Percentiles rank a stretch among this genome's conserved stretches.
phyloP scores from a whole-genome alignment of 2,329 filamentous ascomycete genomes.

The Xylaria sp. region DNA sequence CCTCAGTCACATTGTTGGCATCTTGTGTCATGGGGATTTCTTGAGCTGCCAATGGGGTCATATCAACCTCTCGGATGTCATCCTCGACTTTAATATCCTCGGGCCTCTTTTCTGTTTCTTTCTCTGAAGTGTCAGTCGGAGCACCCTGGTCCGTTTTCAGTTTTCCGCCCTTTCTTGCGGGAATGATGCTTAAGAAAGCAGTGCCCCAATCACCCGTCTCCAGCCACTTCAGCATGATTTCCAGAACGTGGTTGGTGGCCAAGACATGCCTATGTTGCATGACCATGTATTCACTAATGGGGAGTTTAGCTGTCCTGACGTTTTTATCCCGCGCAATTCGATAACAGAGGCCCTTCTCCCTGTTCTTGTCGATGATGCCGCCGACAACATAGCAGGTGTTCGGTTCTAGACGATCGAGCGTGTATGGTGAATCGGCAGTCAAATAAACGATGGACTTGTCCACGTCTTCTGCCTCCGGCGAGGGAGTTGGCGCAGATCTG shows the following conservation, averaged over 20 bases:
- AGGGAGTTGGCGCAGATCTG: constrained; percentile 38
- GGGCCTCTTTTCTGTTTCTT: constrained; percentile 5
- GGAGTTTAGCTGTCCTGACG: constrained; percentile 88
- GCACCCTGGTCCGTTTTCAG: constrained; percentile 59
- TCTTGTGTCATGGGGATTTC: constrained; percentile 12
- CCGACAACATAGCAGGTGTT: constrained; percentile 94
- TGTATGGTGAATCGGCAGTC: constrained; percentile 89
- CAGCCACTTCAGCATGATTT: constrained; percentile 95
- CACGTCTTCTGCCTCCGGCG: constrained; percentile 47
- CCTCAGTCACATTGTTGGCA: neutral
- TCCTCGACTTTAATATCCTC: constrained; percentile 8
- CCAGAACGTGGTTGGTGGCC: constrained; percentile 93
- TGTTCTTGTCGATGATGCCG: constrained; percentile 93
- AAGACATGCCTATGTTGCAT: constrained; percentile 89
- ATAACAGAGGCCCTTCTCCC: constrained; percentile 95
- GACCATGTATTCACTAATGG: constrained; percentile 93
- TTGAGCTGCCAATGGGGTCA: neutral
- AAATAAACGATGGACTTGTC: constrained; percentile 78
- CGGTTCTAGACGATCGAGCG: constrained; percentile 82
- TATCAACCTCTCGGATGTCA: constrained; percentile 14
- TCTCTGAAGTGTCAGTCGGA: constrained; percentile 9
- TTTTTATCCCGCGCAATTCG: constrained; percentile 77
- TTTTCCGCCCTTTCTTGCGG: constrained; percentile 85
- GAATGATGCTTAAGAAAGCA: constrained; percentile 88
- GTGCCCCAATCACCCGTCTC: constrained; percentile 90